A percentile compares a stretch with the other conserved stretches of the same genome.
phyloP scores from a whole-genome alignment of 164 flowering plant genomes.

The Magnolia officinalis region DNA sequence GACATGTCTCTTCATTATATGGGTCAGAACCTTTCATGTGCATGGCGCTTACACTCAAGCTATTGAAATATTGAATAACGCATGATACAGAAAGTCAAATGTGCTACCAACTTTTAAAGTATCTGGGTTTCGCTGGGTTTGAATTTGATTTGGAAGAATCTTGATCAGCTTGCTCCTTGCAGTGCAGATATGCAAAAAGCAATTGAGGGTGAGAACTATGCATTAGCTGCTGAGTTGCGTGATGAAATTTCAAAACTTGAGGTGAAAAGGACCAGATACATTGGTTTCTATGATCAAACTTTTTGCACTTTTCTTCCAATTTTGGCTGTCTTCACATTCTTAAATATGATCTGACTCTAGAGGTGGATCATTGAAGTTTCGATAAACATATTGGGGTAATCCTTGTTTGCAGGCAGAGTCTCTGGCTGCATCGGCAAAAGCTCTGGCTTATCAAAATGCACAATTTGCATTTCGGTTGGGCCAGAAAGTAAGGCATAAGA shows the following conservation, averaged over 20 bases:
- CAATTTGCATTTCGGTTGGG: slow-evolving; percentile 79
- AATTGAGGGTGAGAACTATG: slow-evolving; percentile 73
- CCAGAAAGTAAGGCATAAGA: slow-evolving; percentile 84
- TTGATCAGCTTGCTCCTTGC: slow-evolving; percentile 24
- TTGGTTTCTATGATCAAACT: not conserved
- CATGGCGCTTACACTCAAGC: no score
- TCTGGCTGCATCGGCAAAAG: slow-evolving; percentile 78
- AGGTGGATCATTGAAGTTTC: slow-evolving; percentile 2
- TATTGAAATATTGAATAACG: no score
- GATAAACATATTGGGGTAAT: not conserved
- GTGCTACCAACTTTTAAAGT: no score
- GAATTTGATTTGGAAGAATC: not conserved
- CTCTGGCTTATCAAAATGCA: slow-evolving; percentile 65
- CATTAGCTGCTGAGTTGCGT: slow-evolving; percentile 74
- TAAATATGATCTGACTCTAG: not conserved
- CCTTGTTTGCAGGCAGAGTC: slow-evolving; percentile 46
- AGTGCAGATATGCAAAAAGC: slow-evolving; percentile 86
- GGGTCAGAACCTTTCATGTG: no score
- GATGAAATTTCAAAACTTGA: slow-evolving; percentile 76
- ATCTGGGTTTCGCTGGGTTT: no score
- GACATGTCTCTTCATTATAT: no score
- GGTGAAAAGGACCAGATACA: slow-evolving; percentile 12
- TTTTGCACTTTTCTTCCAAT: not conserved
- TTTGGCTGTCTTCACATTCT: not conserved
- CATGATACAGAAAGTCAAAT: no score